These are phyloP conservation scores for Pythium pyrilobum DNA, from an alignment of 352 stramenopile genomes.

Conservation along the genomic window DNA sequence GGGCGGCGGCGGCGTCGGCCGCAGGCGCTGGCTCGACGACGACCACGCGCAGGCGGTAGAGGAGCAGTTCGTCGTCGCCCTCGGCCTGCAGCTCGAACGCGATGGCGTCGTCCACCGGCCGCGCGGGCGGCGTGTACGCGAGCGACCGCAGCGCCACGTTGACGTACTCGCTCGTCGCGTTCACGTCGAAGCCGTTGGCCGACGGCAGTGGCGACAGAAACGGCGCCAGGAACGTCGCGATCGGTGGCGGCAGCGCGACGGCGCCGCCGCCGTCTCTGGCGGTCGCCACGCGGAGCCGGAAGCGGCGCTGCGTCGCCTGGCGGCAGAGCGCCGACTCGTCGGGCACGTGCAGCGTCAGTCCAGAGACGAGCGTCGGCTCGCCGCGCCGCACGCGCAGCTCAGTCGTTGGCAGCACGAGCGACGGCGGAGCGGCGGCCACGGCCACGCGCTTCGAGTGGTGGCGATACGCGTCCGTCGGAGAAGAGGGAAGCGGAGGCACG, in stretches of 20 bases:
- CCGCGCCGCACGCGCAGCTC: too few species aligned
- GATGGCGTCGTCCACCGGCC: background rate
- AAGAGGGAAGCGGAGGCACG: too few species aligned
- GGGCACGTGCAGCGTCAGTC: too few species aligned
- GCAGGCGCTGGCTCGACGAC: too few species aligned
- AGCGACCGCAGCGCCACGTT: conserved; percentile 2
- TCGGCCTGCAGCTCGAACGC: background rate
- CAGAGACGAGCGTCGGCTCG: too few species aligned
- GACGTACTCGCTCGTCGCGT: conserved; percentile 5
- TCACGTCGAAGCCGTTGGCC: background rate
- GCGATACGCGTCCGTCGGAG: background rate
- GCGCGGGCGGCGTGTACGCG: background rate
- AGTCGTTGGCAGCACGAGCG: too few species aligned
- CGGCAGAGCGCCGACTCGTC: too few species aligned
- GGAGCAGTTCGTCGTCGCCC: background rate
- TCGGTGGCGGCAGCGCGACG: background rate
- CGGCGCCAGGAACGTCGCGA: background rate
- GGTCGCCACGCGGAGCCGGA: background rate
- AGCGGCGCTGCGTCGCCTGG: background rate
- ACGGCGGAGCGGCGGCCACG: too few species aligned
- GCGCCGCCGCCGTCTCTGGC: background rate
- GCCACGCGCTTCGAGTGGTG: background rate
- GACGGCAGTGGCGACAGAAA: background rate
- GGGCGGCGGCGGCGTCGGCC: too few species aligned
- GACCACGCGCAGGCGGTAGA: too few species aligned